Base-by-base conservation (phyloP, 2,329 filamentous ascomycete species). In the Ceratocystis huliohia region DNA sequence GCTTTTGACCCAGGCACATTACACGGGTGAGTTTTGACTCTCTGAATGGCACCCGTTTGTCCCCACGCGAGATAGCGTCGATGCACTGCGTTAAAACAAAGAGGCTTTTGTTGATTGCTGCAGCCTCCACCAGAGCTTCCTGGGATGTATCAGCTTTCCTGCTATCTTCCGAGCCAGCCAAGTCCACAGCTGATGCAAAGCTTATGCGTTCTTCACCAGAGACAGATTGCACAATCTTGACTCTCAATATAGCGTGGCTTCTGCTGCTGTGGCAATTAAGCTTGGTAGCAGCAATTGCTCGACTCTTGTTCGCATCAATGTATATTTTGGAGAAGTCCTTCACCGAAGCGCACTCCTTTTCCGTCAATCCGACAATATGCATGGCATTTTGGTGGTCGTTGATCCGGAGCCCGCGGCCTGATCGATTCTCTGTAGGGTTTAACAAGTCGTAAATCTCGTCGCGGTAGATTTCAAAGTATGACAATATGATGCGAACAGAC, bases 21-120 rank as follows among this genome's bases (percentile, higher is more conserved):
- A 97, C 96, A 61, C 93, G 84, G 0, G 94, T 97, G 93, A 97
- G 96, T 79, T 97, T 96, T 65, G 89, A 94, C 74, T 96, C 93
- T 66, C 93, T 83, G 74, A 96, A 97, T 0, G 94, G 93, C 72
- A 97, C 93, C 44, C 93, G 84, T 71, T 81, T 83, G 73, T 87
- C 84, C 41, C 84, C 84, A 28, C 84, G 79, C 0, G 88, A 89
- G 73, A 97, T 97, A 66, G 93, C 93, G 74, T 97, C 93, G 65
- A 97, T 93, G 72, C 93, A 97, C 74, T 96, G 91, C 56, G 91
- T 93, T 62, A 97, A 78, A 20, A 96, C 92, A 72, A 97, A 97
- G 5, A 97, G 80, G 69, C 90, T 95, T 78, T 96, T 97, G 81
- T 97, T 97, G 79, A 97, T 97, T 72, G 90, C 93, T 0, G 93